A percentile compares a stretch with the other conserved stretches of the same genome.
Evolutionary conservation across 371 early-diverging fungal genomes (phyloP).

Genomic region (Choanephora cucurbitarum): DNA sequence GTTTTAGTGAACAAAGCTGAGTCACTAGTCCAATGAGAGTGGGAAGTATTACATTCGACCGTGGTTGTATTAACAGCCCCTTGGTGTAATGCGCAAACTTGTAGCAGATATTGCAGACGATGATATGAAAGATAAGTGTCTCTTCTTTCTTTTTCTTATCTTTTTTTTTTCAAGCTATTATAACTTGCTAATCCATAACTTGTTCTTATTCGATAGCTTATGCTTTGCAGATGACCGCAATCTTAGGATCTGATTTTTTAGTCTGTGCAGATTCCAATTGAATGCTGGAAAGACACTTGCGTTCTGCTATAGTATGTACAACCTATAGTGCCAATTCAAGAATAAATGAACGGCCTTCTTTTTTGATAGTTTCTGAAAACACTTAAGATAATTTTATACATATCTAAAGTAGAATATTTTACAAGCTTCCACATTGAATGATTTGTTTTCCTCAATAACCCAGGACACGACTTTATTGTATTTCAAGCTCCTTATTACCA

Average conservation of each 20-base stretch:
- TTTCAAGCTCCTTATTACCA: too few relatives aligned
- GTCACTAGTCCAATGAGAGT: conserved; percentile 9
- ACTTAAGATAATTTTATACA: too few relatives aligned
- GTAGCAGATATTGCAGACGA: conserved; percentile 5
- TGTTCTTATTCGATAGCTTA: conserved; percentile 5
- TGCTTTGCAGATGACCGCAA: not conserved
- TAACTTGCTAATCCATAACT: conserved; percentile 1
- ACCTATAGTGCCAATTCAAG: too few relatives aligned
- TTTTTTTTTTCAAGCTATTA: conserved; percentile 2
- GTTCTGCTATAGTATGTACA: too few relatives aligned
- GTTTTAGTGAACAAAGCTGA: conserved; percentile 8
- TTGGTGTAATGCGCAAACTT: conserved; percentile 11
- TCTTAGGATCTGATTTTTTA: not conserved
- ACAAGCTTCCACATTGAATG: too few relatives aligned
- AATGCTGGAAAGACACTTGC: too few relatives aligned
- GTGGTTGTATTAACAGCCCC: conserved; percentile 7
- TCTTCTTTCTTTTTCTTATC: conserved; percentile 5
- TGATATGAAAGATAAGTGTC: conserved; percentile 5
- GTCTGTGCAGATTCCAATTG: too few relatives aligned
- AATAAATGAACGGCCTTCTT: too few relatives aligned
- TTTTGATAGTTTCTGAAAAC: too few relatives aligned
- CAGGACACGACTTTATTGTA: too few relatives aligned
- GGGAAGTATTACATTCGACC: conserved; percentile 12
- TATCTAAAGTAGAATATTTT: too few relatives aligned
- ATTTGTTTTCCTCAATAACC: too few relatives aligned